Evolutionary conservation across 2,329 filamentous ascomycete species (phyloP).

Genomic region (Pestalotiopsis sp.): DNA sequence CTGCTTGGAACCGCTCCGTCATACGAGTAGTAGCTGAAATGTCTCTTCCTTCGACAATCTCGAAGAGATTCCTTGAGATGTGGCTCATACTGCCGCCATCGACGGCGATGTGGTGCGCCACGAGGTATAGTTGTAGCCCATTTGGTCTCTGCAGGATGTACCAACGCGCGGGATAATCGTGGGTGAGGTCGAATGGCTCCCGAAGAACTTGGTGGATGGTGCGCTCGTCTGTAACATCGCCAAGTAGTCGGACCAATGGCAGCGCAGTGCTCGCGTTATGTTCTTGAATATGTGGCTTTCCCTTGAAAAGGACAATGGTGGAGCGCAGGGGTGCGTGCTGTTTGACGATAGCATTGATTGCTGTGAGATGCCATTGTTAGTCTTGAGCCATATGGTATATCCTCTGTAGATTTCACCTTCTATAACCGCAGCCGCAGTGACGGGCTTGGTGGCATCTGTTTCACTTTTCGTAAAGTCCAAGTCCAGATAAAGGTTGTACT

Average conservation of each 20-base stretch:
- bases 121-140: neutral
- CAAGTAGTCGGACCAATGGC: neutral
- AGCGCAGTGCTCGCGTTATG: neutral
- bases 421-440: neutral
- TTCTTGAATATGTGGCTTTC: neutral
- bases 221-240: neutral
- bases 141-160: neutral
- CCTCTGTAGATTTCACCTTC: neutral
- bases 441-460: neutral
- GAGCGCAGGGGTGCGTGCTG: neutral
- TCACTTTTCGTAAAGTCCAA: neutral
- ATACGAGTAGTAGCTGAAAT: neutral
- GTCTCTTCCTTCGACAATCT: neutral
- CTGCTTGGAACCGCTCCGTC: neutral
- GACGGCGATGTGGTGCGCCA: neutral
- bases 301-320: neutral
- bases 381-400: neutral
- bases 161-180: neutral
- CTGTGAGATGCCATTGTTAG: neutral
- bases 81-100: neutral
- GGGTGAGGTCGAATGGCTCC: neutral
- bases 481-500: neutral
- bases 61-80: neutral
- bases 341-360: neutral
- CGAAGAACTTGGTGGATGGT: neutral